phyloP scores from a whole-genome alignment of 2,329 filamentous ascomycete species.

The Coniochaeta sp. region DNA sequence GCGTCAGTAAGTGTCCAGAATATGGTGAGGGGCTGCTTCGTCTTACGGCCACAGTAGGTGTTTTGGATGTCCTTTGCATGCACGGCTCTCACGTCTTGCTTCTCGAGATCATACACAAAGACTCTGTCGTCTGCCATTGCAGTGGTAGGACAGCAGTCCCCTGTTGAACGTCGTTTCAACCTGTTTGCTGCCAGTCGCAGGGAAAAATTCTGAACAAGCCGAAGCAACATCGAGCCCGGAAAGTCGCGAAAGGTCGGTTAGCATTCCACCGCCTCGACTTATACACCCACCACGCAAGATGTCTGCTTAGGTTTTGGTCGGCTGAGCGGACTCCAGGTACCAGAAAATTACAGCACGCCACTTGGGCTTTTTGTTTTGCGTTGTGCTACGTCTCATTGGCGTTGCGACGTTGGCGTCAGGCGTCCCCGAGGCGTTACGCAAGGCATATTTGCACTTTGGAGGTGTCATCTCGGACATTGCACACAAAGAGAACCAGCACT shows the following conservation, averaged over 20 bases:
- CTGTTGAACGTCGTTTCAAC: neutral
- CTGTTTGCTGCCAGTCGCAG: neutral
- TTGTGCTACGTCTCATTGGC: neutral
- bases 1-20: neutral
- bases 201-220: neutral
- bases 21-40: neutral
- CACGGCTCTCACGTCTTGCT: neutral
- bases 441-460: neutral
- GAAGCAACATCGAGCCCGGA: neutral
- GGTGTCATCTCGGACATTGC: neutral
- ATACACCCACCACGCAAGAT: neutral
- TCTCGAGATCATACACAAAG: constrained; percentile 1
- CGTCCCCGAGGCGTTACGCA: neutral
- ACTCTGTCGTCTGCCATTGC: neutral
- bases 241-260: neutral
- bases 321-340: neutral
- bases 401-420: neutral
- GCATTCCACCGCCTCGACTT: neutral
- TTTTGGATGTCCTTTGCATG: neutral
- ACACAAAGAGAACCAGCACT: neutral
- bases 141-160: neutral
- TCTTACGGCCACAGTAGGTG: neutral
- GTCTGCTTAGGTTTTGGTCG: neutral
- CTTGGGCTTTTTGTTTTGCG: neutral
- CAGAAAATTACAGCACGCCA: neutral